Percentiles rank a stretch among this genome's conserved stretches.
Evolutionary conservation across 2,329 filamentous ascomycete species (phyloP).

Genomic region (Hortaea werneckii): DNA sequence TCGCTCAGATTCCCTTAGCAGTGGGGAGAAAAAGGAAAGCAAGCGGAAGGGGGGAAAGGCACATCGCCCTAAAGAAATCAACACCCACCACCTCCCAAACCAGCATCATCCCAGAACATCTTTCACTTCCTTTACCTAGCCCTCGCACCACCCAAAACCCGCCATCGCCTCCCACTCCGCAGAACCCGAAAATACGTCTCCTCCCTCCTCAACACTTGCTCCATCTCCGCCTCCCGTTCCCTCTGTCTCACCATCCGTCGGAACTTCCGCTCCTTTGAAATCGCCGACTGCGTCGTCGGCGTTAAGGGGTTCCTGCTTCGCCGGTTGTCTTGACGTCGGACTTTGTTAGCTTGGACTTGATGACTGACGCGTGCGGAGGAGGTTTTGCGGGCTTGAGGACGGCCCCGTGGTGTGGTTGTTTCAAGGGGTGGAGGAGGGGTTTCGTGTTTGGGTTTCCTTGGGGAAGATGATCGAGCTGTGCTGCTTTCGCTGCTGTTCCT

Average conservation of each 20-base stretch:
- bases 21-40: no score
- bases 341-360: neutral
- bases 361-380: neutral
- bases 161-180: constrained; percentile 5
- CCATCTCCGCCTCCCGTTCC: neutral
- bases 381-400: constrained; percentile 1
- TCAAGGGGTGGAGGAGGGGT: neutral
- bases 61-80: neutral
- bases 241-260: neutral
- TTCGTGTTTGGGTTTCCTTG: neutral
- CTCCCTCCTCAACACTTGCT: constrained; percentile 1
- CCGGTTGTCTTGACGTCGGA: neutral
- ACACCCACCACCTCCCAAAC: neutral
- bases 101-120: neutral
- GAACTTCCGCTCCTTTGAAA: constrained; percentile 2
- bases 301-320: neutral
- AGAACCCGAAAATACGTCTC: constrained; percentile 4
- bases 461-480: no score
- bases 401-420: neutral
- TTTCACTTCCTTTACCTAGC: neutral
- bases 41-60: neutral
- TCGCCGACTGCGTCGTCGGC: constrained; percentile 2
- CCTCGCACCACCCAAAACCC: constrained; percentile 55
- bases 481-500: no score
- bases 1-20: no score